Evolutionary conservation across 257 asterid genomes (phyloP).

Genomic region (Cruciata laevipes): DNA sequence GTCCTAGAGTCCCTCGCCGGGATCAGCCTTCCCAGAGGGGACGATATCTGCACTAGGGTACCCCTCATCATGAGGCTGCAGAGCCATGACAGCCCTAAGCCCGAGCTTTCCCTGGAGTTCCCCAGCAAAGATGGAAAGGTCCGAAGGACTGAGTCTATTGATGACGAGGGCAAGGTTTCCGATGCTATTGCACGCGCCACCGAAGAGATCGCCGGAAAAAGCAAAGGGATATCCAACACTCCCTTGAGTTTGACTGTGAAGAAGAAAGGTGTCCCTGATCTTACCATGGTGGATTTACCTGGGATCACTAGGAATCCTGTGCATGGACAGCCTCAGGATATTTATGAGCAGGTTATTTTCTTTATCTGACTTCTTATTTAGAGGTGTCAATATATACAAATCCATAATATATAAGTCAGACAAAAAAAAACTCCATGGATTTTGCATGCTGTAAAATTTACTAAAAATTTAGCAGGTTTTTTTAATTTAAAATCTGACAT

Average conservation of each 20-base stretch:
- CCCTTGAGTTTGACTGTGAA: conserved; percentile 13
- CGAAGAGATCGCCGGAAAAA: conserved; percentile 12
- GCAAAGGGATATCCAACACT: conserved; percentile 12
- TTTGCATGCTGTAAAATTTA: too few species aligned
- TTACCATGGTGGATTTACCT: conserved; percentile 17
- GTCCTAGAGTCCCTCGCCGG: conserved; percentile 16
- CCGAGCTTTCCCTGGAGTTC: conserved; percentile 1
- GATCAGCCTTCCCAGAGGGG: conserved; percentile 20
- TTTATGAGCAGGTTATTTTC: conserved; percentile 13
- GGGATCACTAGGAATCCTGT: conserved; percentile 20
- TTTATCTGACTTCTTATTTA: too few species aligned
- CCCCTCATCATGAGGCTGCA: conserved; percentile 22
- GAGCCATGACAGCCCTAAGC: neutral
- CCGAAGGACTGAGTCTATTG: too few species aligned
- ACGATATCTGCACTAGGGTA: conserved; percentile 17
- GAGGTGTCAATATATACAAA: too few species aligned
- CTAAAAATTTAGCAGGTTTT: too few species aligned
- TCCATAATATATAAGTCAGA: too few species aligned
- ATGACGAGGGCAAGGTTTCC: neutral
- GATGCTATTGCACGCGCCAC: conserved; percentile 2
- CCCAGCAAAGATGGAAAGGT: neutral
- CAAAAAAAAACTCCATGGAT: too few species aligned
- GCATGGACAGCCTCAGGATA: conserved; percentile 18
- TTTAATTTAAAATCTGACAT: too few species aligned
- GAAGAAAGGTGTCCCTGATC: conserved; percentile 11